A percentile compares a stretch with the other conserved stretches of the same genome.
These are phyloP conservation scores for Annulohypoxylon nitens DNA, from an alignment of 495 filamentous ascomycete genomes.

Conservation along the genomic window DNA sequence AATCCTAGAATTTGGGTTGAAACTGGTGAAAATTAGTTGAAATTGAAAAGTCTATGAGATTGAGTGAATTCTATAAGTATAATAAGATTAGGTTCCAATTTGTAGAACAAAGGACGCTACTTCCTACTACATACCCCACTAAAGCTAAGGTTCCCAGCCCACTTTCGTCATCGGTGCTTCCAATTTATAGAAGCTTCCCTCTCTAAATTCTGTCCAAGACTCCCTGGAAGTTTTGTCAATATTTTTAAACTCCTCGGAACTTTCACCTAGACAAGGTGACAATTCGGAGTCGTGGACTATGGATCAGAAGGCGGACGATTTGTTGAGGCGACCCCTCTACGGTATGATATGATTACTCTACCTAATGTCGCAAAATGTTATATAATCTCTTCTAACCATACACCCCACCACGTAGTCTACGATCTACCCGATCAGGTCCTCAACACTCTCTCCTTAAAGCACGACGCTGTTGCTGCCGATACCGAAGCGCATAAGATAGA, in stretches of 20 bases:
- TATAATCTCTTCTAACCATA: constrained; percentile 27
- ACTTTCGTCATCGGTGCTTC: constrained; percentile 32
- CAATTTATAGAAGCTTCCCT: not conserved
- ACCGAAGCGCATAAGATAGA: constrained; percentile 45
- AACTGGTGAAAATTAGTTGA: not conserved
- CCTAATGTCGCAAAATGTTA: constrained; percentile 5
- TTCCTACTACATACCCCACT: constrained; percentile 31
- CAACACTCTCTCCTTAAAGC: constrained; percentile 72
- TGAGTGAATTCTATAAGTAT: not conserved
- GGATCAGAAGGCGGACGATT: constrained; percentile 52
- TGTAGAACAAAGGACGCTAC: constrained; percentile 11
- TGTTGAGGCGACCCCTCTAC: constrained; percentile 60
- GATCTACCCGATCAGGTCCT: constrained; percentile 86
- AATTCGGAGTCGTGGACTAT: constrained; percentile 21
- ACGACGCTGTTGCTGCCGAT: constrained; percentile 53
- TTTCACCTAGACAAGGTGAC: not conserved
- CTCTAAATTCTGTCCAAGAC: not conserved
- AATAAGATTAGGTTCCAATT: not conserved
- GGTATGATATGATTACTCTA: constrained; percentile 28
- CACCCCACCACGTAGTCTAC: constrained; percentile 71
- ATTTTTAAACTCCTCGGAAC: not conserved
- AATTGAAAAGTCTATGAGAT: not conserved
- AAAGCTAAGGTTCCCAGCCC: constrained; percentile 38
- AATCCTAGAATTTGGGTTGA: not conserved
- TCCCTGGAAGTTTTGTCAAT: not conserved